Conservation (phyloP, 257 asterid genomes). For the Nicotiana obtusifolia region DNA sequence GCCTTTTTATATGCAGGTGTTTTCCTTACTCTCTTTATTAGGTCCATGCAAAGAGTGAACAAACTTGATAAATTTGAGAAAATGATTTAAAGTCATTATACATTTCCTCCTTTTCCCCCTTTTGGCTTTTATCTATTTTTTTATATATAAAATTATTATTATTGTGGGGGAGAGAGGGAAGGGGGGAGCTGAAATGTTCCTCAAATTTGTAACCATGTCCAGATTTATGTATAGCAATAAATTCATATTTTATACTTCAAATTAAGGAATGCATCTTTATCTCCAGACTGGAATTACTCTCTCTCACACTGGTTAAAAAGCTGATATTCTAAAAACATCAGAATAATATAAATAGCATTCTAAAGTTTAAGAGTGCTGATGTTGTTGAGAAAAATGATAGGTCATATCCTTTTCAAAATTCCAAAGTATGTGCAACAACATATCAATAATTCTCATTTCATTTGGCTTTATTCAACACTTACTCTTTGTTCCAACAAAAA, state of each 20-base stretch:
- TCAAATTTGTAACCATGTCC: not conserved
- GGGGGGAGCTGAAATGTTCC: not conserved
- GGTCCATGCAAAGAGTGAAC: constrained; percentile 88
- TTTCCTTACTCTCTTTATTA: constrained; percentile 49
- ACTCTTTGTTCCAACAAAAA: not conserved
- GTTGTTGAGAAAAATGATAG: no score
- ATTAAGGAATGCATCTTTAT: not conserved
- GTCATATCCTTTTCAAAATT: no score
- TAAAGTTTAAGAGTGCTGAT: no score
- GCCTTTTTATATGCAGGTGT: constrained; percentile 46
- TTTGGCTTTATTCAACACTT: not conserved
- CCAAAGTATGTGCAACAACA: no score
- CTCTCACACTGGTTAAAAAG: not conserved
- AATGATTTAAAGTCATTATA: constrained; percentile 48
- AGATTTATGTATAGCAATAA: not conserved
- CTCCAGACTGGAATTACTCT: not conserved
- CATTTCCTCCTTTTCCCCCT: not conserved
- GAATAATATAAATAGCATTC: no score
- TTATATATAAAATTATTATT: not conserved
- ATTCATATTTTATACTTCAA: not conserved
- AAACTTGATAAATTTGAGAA: constrained; percentile 85
- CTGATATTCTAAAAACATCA: no score
- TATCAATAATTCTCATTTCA: not conserved
- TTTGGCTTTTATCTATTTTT: not conserved
- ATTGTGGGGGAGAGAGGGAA: not conserved